Evolutionary conservation across 2,329 filamentous ascomycete genomes (phyloP).

Genomic region (Eutypa lata): DNA sequence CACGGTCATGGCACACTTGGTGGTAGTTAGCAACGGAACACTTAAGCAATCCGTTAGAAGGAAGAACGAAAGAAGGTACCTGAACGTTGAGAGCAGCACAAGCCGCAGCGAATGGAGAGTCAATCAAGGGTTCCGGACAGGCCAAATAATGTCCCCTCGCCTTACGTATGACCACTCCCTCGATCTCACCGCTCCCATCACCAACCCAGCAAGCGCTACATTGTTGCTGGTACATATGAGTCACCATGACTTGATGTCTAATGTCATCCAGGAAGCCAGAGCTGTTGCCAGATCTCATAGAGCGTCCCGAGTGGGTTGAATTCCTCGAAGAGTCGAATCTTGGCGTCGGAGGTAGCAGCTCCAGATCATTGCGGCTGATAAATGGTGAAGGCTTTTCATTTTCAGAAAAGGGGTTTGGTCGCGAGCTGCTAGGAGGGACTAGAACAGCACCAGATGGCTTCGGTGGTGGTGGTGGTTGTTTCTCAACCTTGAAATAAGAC

Average conservation of each 20-base stretch:
- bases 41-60: neutral
- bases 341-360: slow-evolving; percentile 47
- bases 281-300: slow-evolving; percentile 43
- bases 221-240: slow-evolving; percentile 78
- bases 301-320: slow-evolving; percentile 46
- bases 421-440: neutral
- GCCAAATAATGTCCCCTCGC: slow-evolving; percentile 67
- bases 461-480: neutral
- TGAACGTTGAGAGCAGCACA: slow-evolving; percentile 70
- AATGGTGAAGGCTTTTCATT: neutral
- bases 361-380: slow-evolving; percentile 25
- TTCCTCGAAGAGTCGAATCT: slow-evolving; percentile 49
- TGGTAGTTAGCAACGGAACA: neutral
- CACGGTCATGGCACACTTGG: slow-evolving; percentile 73
- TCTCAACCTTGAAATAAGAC: neutral
- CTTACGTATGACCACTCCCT: slow-evolving; percentile 72
- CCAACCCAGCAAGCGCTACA: slow-evolving; percentile 72
- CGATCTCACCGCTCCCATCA: slow-evolving; percentile 63
- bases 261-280: slow-evolving; percentile 66
- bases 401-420: neutral
- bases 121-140: slow-evolving; percentile 63
- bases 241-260: slow-evolving; percentile 80
- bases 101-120: slow-evolving; percentile 61
- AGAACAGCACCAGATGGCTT: neutral
- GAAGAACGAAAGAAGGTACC: slow-evolving; percentile 37